Percentiles rank a stretch among this genome's conserved stretches.
Conservation (phyloP, 345 rosid species). For the Euphorbia peplus region DNA sequence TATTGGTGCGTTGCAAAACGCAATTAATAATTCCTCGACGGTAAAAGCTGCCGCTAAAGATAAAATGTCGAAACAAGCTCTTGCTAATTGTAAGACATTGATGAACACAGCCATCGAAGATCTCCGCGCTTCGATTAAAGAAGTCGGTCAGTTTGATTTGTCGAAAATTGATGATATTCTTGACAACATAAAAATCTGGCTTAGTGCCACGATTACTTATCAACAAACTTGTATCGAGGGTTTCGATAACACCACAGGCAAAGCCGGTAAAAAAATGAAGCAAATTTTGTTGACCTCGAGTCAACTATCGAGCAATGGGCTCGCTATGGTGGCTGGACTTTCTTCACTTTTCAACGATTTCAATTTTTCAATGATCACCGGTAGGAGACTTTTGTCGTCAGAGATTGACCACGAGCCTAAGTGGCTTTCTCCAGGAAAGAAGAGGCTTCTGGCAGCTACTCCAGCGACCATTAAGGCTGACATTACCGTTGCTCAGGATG, state of each 20-base stretch:
- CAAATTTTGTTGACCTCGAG: constrained; percentile 35
- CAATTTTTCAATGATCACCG: constrained; percentile 15
- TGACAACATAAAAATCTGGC: constrained; percentile 61
- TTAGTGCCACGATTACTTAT: constrained; percentile 69
- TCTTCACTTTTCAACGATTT: constrained; percentile 28
- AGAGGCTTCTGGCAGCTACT: constrained; percentile 36
- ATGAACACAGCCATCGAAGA: constrained; percentile 60
- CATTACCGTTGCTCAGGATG: constrained; percentile 61
- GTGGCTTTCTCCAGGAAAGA: constrained; percentile 40
- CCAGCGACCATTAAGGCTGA: constrained; percentile 37
- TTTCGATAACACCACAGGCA: constrained; percentile 49
- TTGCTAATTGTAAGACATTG: constrained; percentile 47
- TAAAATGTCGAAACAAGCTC: constrained; percentile 49
- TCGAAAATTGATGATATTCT: constrained; percentile 28
- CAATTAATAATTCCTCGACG: constrained; percentile 39
- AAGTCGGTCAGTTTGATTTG: constrained; percentile 37
- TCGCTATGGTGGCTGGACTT: constrained; percentile 61
- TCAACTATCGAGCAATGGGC: constrained; percentile 62
- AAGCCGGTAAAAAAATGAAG: constrained; percentile 45
- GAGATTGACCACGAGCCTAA: constrained; percentile 35
- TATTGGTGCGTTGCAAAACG: constrained; percentile 32
- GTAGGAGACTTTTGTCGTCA: constrained; percentile 5
- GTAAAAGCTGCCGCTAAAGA: constrained; percentile 42
- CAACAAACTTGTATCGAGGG: constrained; percentile 75
- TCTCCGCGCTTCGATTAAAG: constrained; percentile 39